phyloP scores from a whole-genome alignment of 805 yeast genomes.

The Yarrowia alimentaria region DNA sequence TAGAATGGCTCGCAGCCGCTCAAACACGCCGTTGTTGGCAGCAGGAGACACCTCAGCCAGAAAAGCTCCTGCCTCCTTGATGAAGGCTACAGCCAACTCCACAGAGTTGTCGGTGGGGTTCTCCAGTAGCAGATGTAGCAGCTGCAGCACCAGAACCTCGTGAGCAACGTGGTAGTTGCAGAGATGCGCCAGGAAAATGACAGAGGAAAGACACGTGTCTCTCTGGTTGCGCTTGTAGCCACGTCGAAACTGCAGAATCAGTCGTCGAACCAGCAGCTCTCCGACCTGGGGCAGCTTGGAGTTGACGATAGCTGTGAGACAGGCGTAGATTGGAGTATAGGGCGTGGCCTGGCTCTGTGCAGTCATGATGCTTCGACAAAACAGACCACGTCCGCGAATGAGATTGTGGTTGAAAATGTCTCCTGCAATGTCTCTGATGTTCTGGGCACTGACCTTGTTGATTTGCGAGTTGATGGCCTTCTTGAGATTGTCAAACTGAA shows the following conservation, averaged over 20 bases:
- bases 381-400: slow-evolving; percentile 57
- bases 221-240: slow-evolving; percentile 51
- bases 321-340: slow-evolving; percentile 53
- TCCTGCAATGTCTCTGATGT: slow-evolving; percentile 49
- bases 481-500: slow-evolving; percentile 57
- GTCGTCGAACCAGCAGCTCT: slow-evolving; percentile 50
- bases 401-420: slow-evolving; percentile 59
- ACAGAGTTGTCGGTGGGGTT: slow-evolving; percentile 56
- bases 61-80: slow-evolving; percentile 53
- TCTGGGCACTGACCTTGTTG: slow-evolving; percentile 47
- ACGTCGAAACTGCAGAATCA: slow-evolving; percentile 58
- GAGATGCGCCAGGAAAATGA: slow-evolving; percentile 58
- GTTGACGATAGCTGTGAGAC: slow-evolving; percentile 59
- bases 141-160: slow-evolving; percentile 53
- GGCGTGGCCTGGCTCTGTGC: slow-evolving; percentile 47
- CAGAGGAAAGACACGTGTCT: slow-evolving; percentile 44
- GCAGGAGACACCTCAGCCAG: slow-evolving; percentile 46
- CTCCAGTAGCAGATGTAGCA: slow-evolving; percentile 48
- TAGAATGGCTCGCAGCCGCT: slow-evolving; percentile 57
- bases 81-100: slow-evolving; percentile 51
- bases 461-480: slow-evolving; percentile 50
- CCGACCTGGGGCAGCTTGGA: slow-evolving; percentile 71
- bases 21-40: slow-evolving; percentile 54
- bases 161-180: slow-evolving; percentile 61
- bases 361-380: slow-evolving; percentile 57